Percentiles rank a stretch among this genome's conserved stretches.
phyloP scores from a whole-genome alignment of 2,329 filamentous ascomycete genomes.

The Fusarium hostae region DNA sequence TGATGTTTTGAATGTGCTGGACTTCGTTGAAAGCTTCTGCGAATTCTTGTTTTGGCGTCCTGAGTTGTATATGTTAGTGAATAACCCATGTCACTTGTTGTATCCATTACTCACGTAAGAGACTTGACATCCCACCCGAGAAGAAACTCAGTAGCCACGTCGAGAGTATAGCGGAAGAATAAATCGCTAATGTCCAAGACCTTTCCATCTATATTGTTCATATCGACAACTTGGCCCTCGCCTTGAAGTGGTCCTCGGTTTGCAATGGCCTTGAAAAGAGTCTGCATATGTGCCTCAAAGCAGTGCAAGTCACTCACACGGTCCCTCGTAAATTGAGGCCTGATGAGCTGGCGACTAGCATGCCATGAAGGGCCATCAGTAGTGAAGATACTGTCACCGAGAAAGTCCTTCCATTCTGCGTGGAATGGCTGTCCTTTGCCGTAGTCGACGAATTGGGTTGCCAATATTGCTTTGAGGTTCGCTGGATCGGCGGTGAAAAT shows the following conservation, averaged over 20 bases:
- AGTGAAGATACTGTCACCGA: conserved; percentile 80
- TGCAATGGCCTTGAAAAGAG: conserved; percentile 75
- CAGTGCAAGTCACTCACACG: conserved; percentile 83
- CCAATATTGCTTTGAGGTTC: conserved; percentile 92
- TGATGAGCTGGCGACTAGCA: conserved; percentile 79
- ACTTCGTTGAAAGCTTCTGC: conserved; percentile 85
- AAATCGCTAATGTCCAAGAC: conserved; percentile 78
- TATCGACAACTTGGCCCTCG: conserved; percentile 71
- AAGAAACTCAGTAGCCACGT: conserved; percentile 87
- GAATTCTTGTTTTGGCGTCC: conserved; percentile 72
- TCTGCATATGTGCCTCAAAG: conserved; percentile 82
- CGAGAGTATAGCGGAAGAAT: conserved; percentile 86
- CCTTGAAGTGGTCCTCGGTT: conserved; percentile 67
- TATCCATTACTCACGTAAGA: conserved; percentile 57
- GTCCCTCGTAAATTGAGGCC: conserved; percentile 88
- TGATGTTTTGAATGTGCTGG: conserved; percentile 76
- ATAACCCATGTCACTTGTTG: neutral
- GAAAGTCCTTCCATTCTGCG: conserved; percentile 77
- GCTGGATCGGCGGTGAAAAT: conserved; percentile 85
- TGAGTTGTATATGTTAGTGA: conserved; percentile 36
- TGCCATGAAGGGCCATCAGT: conserved; percentile 87
- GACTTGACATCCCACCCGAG: conserved; percentile 79
- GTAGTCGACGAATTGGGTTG: conserved; percentile 84
- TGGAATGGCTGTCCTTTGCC: conserved; percentile 85
- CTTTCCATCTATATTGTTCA: conserved; percentile 68